These are phyloP conservation scores for Pulveroboletus sp. DNA, from an alignment of 768 basidiomycete species.

Conservation along the genomic window DNA sequence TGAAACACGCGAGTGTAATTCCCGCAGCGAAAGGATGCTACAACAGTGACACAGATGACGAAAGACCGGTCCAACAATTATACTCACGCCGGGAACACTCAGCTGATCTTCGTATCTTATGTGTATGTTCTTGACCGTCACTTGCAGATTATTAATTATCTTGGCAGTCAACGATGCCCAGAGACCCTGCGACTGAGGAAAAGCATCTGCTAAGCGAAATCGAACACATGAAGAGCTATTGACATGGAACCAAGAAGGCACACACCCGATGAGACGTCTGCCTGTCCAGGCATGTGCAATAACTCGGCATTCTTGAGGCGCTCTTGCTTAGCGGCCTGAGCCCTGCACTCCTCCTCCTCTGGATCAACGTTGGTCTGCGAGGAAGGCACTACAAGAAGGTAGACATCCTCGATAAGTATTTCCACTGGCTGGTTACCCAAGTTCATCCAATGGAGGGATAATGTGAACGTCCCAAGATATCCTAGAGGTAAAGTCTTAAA, in stretches of 20 bases:
- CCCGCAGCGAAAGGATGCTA: slow-evolving; percentile 96
- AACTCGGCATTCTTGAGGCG: slow-evolving; percentile 85
- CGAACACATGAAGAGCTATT: neutral
- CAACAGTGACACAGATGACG: neutral
- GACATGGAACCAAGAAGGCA: neutral
- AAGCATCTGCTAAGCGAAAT: slow-evolving; percentile 36
- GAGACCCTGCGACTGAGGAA: slow-evolving; percentile 79
- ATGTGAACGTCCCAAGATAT: slow-evolving; percentile 78
- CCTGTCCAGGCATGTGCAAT: slow-evolving; percentile 59
- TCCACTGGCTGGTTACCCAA: slow-evolving; percentile 87
- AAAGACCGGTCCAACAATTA: neutral
- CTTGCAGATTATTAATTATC: slow-evolving; percentile 92
- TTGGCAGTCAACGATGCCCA: slow-evolving; percentile 80
- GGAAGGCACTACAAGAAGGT: slow-evolving; percentile 85
- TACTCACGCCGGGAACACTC: slow-evolving; percentile 84
- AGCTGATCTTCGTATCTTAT: slow-evolving; percentile 93
- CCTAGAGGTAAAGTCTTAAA: slow-evolving; percentile 40
- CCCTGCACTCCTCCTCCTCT: slow-evolving; percentile 78
- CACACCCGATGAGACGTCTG: slow-evolving; percentile 47
- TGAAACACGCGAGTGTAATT: slow-evolving; percentile 81
- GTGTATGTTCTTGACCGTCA: slow-evolving; percentile 94
- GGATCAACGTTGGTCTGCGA: slow-evolving; percentile 63
- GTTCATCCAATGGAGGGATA: slow-evolving; percentile 88
- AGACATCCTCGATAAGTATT: slow-evolving; percentile 88
- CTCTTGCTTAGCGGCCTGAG: slow-evolving; percentile 84